Percentiles rank a stretch among this genome's conserved stretches.
Evolutionary conservation across 2,329 filamentous ascomycete genomes (phyloP).

Genomic region (Leptographium galeiforme): DNA sequence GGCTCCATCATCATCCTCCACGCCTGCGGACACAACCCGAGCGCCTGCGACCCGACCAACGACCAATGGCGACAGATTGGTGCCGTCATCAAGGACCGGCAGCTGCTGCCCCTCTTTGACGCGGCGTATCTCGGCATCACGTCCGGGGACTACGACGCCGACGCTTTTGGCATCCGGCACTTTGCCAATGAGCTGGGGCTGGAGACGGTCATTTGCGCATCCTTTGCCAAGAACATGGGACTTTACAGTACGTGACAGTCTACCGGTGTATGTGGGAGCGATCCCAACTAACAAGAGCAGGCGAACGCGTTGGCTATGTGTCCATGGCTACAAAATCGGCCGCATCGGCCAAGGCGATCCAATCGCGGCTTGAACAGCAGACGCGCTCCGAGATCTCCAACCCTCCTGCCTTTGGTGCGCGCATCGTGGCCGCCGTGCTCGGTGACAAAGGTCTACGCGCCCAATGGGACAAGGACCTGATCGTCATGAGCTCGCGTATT

Average conservation of each 20-base stretch:
- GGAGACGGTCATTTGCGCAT: slow-evolving; percentile 75
- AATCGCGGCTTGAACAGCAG: slow-evolving; percentile 82
- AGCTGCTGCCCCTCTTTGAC: slow-evolving; percentile 97
- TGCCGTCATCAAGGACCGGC: slow-evolving; percentile 56
- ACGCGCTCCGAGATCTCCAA: slow-evolving; percentile 96
- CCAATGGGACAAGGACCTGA: slow-evolving; percentile 84
- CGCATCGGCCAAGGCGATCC: slow-evolving; percentile 51
- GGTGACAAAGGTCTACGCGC: slow-evolving; percentile 68
- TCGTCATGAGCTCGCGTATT: slow-evolving; percentile 89
- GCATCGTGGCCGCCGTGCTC: slow-evolving; percentile 69
- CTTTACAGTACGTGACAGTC: slow-evolving; percentile 52
- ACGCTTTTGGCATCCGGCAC: slow-evolving; percentile 81
- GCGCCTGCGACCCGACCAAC: slow-evolving; percentile 82
- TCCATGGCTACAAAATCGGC: slow-evolving; percentile 71
- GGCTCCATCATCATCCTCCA: slow-evolving; percentile 81
- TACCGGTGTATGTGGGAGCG: not conserved
- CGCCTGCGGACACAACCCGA: slow-evolving; percentile 95
- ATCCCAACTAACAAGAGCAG: not conserved
- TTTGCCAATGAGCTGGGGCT: slow-evolving; percentile 76
- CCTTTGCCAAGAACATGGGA: slow-evolving; percentile 95
- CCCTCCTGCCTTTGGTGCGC: slow-evolving; percentile 82
- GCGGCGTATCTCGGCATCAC: slow-evolving; percentile 96
- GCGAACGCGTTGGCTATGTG: slow-evolving; percentile 71
- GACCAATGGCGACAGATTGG: slow-evolving; percentile 93
- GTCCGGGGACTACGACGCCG: slow-evolving; percentile 69